These are phyloP conservation scores for Bipolaris gigantea DNA, from an alignment of 2,329 filamentous ascomycete genomes.

Conservation along the genomic window DNA sequence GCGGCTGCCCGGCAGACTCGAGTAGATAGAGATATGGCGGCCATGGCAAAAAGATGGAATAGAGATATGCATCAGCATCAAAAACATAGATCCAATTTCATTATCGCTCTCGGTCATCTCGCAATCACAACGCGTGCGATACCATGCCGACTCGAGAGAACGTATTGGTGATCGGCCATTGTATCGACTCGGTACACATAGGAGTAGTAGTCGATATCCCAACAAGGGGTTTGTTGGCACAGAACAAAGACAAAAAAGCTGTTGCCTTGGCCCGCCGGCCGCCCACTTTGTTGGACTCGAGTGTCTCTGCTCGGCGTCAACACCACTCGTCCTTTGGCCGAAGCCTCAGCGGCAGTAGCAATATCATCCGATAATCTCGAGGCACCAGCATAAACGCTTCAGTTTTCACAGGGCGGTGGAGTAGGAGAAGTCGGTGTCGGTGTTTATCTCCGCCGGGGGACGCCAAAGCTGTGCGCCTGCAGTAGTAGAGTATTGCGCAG, in stretches of 20 bases:
- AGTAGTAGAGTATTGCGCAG: background rate
- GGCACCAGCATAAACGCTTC: slow-evolving; percentile 5
- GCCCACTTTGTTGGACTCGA: slow-evolving; percentile 1
- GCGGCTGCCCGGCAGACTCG: background rate
- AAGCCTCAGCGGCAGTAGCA: background rate
- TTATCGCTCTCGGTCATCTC: background rate
- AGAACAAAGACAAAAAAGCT: background rate
- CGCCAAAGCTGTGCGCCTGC: background rate
- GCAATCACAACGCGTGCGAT: background rate
- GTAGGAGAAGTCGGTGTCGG: background rate
- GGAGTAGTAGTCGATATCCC: background rate
- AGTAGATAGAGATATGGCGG: background rate
- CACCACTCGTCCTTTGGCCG: background rate
- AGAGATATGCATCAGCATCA: background rate
- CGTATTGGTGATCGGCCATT: background rate
- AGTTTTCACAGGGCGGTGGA: background rate
- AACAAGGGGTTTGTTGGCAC: background rate
- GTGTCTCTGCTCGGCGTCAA: slow-evolving; percentile 1
- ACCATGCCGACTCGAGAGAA: background rate
- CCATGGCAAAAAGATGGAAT: background rate
- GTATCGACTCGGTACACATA: background rate
- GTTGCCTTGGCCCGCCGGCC: background rate
- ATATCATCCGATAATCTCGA: background rate
- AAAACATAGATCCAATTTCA: no score
- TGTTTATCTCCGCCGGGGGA: background rate